phyloP scores from a whole-genome alignment of 352 stramenopile genomes.

The Halophytophthora polymorphica region DNA sequence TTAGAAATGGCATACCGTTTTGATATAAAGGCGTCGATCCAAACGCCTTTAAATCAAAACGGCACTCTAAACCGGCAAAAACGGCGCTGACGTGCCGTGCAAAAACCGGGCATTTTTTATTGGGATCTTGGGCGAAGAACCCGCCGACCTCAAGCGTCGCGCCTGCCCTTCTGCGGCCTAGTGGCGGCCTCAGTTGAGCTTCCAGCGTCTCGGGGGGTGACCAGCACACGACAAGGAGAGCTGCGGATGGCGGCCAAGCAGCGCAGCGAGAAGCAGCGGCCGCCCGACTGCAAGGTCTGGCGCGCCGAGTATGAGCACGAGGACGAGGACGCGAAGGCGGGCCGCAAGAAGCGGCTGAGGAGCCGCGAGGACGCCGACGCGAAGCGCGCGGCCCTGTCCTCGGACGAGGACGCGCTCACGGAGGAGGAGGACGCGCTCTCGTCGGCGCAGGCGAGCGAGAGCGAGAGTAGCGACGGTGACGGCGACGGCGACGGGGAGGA shows the following conservation, averaged over 20 bases:
- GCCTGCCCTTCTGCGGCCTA: too few species aligned
- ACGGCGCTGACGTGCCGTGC: too few species aligned
- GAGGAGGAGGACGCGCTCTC: conserved; percentile 27
- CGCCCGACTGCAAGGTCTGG: conserved; percentile 26
- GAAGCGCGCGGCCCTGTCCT: conserved; percentile 4
- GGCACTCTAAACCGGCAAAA: too few species aligned
- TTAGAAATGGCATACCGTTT: too few species aligned
- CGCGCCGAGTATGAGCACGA: conserved; percentile 15
- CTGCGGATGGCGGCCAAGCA: conserved; percentile 31
- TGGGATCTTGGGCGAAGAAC: too few species aligned
- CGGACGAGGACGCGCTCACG: conserved; percentile 27
- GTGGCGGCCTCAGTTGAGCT: too few species aligned
- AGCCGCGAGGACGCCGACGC: conserved; percentile 8
- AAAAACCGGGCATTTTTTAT: too few species aligned
- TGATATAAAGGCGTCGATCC: too few species aligned
- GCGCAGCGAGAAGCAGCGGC: conserved; percentile 18
- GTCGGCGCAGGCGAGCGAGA: not conserved
- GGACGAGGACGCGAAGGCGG: conserved; percentile 7
- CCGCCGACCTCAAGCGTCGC: too few species aligned
- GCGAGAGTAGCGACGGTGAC: conserved; percentile 9
- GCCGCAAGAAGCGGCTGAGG: conserved; percentile 33
- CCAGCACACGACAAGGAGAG: not conserved
- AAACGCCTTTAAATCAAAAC: too few species aligned
- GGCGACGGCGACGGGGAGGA: conserved; percentile 26
- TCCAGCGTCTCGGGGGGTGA: too few species aligned